Evolutionary conservation across 306 rosid genomes (phyloP).

Genomic region (Ammopiptanthus mongolicus): DNA sequence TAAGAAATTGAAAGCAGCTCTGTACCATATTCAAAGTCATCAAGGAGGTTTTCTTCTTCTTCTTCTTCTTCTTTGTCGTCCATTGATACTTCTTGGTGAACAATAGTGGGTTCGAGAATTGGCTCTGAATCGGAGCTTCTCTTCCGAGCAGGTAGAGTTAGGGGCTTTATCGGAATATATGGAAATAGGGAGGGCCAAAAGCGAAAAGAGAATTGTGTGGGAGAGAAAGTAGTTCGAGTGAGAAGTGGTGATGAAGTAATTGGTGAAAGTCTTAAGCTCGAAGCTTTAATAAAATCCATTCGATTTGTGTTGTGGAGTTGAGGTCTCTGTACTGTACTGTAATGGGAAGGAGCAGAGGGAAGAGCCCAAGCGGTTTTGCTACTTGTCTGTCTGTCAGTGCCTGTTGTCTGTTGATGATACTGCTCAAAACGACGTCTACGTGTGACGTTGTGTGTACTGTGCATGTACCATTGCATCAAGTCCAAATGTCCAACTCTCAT

Average conservation of each 20-base stretch:
- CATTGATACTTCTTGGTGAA: constrained; percentile 46
- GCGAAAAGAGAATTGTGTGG: constrained; percentile 13
- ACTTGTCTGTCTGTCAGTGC: background rate
- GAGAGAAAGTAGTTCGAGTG: background rate
- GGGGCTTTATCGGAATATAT: constrained; percentile 14
- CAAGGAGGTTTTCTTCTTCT: constrained; percentile 8
- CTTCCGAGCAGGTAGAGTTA: constrained; percentile 31
- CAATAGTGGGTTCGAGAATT: constrained; percentile 48
- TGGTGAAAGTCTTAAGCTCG: constrained; percentile 18
- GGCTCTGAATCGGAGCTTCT: constrained; percentile 52
- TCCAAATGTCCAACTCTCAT: too few species aligned
- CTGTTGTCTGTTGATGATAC: background rate
- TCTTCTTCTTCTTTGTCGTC: too few species aligned
- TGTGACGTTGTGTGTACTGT: too few species aligned
- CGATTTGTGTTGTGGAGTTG: too few species aligned
- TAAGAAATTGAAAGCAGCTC: background rate
- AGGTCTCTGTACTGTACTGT: too few species aligned
- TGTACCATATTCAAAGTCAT: constrained; percentile 21
- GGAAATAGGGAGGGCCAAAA: constrained; percentile 23
- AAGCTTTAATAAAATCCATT: constrained; percentile 32
- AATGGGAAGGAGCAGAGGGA: background rate
- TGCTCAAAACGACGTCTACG: background rate
- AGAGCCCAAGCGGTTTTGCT: background rate
- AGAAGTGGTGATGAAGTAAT: background rate
- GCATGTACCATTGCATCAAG: too few species aligned